Evolutionary conservation across 73 alveolate species (phyloP), one percentile per base, ranked within the genome.

Genomic region (Uronychia binucleata): DNA sequence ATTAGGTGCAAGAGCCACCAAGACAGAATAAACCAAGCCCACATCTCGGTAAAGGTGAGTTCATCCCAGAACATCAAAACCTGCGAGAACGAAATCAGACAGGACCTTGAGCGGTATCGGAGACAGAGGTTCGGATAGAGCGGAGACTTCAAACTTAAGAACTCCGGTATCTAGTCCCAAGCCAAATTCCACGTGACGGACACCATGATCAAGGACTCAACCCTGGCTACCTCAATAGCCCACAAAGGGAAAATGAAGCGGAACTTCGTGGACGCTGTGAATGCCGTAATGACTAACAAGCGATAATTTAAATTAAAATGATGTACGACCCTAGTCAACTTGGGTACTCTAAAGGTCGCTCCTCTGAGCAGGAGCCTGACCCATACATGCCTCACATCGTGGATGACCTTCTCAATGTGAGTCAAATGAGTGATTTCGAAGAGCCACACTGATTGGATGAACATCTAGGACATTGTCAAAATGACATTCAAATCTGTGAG

Each of bases 391-490:
- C 94, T 13, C 87, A 59, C 27, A 58, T 89, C 14, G 84, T 89
- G 77, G 85, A 83, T 1, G 95, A 89, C 1, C 82, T 89, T 0
- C 74, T 85, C 0, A 27, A 25, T n/a, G 90, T 74, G 33, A 1
- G 30, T 31, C n/a, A 26, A 5, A 82, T 28, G 30, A 1, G 31
- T 35, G 0, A 1, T 14, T 1, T 77, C 33, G 30, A 31, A 91
- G 91, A 82, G 90, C 26, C 75, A 84, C 26, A 58, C 77, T 60
- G 96, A 91, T 33, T 91, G 96, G 94, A 81, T 86, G 46, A 89
- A 88, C 34, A 84, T 92, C 84, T 79, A 92, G 67, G 97, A 89
- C 34, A 89, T 92, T 0, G 86, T 92, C 14, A 88, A 90, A 80
- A 57, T 89, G 35, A 92, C 97, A 25, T 34, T 92, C 0, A 89